Conservation (phyloP, 106 monocot species). For the Allium cepa region DNA sequence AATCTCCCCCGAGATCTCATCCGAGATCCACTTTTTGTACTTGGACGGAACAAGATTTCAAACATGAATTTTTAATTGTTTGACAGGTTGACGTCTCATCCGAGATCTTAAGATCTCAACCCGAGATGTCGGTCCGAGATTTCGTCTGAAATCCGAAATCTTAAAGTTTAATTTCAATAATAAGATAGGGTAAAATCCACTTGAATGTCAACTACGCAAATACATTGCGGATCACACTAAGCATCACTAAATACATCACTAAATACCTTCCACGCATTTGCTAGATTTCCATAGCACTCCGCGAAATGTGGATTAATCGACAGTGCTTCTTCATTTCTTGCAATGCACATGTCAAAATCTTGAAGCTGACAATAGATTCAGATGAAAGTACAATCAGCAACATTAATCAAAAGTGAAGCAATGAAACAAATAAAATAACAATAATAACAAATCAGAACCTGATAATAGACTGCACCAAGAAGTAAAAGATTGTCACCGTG, state of each 20-base stretch:
- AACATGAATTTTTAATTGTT: too few species aligned
- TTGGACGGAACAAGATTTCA: too few species aligned
- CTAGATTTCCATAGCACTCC: constrained; percentile 98
- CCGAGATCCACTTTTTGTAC: too few species aligned
- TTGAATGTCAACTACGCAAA: background rate
- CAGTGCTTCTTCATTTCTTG: constrained; percentile 90
- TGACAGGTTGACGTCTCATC: too few species aligned
- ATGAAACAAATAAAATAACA: background rate
- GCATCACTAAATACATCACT: background rate
- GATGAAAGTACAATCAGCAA: constrained; percentile 2
- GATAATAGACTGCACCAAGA: constrained; percentile 86
- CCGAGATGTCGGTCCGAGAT: too few species aligned
- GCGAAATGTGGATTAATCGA: constrained; percentile 75
- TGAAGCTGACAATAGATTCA: constrained; percentile 43
- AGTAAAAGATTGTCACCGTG: constrained; percentile 85
- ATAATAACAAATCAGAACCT: constrained; percentile 34
- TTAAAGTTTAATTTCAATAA: background rate
- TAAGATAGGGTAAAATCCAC: background rate
- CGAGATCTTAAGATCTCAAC: too few species aligned
- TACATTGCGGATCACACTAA: background rate
- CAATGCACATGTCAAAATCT: constrained; percentile 90
- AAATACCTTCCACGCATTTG: constrained; percentile 94
- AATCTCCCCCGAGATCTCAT: too few species aligned
- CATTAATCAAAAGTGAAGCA: constrained; percentile 1
- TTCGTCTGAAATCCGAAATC: too few species aligned